Conservation (phyloP, 371 early-diverging fungal genomes). For the Hamiltosporidium magnivora region DNA sequence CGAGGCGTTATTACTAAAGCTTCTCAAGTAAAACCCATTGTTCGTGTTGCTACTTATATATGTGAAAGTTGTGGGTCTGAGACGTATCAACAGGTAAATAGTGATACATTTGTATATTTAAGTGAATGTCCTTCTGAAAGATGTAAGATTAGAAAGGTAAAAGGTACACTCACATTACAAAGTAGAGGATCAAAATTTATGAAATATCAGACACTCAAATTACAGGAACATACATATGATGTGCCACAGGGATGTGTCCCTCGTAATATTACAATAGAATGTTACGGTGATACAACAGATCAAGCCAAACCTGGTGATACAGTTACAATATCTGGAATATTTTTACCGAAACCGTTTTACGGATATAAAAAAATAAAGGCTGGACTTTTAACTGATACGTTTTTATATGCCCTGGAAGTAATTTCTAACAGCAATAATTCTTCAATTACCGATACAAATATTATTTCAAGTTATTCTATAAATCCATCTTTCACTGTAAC, state of each 20-base stretch:
- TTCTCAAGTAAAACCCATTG: conserved; percentile 80
- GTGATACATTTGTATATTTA: conserved; percentile 63
- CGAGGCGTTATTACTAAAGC: conserved; percentile 88
- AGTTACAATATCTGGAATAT: conserved; percentile 72
- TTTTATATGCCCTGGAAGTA: conserved; percentile 73
- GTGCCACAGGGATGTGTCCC: conserved; percentile 96
- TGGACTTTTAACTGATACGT: conserved; percentile 85
- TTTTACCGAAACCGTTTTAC: conserved; percentile 72
- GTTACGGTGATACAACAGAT: conserved; percentile 70
- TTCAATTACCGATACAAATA: too few relatives aligned
- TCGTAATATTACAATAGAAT: conserved; percentile 74
- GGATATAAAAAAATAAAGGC: conserved; percentile 67
- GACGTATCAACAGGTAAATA: conserved; percentile 76
- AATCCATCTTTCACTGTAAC: too few relatives aligned
- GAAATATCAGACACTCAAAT: conserved; percentile 39
- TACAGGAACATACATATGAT: conserved; percentile 66
- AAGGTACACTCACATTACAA: conserved; percentile 76
- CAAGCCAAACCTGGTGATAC: conserved; percentile 75
- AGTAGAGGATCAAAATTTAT: conserved; percentile 78
- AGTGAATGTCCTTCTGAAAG: conserved; percentile 71
- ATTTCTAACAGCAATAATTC: too few relatives aligned
- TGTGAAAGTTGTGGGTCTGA: conserved; percentile 92
- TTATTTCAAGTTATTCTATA: too few relatives aligned
- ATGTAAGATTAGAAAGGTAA: conserved; percentile 69
- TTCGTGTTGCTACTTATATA: conserved; percentile 74